Conservation (phyloP, 2,329 filamentous ascomycete species). For the Colletotrichum eleusines region DNA sequence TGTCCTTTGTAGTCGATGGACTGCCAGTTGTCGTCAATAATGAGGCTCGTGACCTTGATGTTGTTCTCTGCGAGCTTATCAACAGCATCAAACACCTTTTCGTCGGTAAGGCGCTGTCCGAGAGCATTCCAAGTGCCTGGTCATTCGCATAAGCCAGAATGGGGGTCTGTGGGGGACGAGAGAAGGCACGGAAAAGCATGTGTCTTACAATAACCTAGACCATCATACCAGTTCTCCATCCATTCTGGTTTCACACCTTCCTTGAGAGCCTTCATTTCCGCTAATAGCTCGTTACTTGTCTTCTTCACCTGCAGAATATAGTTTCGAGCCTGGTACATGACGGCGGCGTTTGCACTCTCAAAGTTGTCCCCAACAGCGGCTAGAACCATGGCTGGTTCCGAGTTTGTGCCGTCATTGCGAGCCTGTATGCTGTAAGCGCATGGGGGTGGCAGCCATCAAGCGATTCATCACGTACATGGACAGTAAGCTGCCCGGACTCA, state of each 20-base stretch:
- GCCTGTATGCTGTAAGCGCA: conserved; percentile 54
- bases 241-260: conserved; percentile 71
- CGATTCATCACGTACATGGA: conserved; percentile 67
- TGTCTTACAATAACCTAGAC: conserved; percentile 83
- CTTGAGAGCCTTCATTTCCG: conserved; percentile 60
- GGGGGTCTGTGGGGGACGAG: neutral
- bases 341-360: conserved; percentile 81
- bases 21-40: conserved; percentile 99
- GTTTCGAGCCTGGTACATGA: conserved; percentile 88
- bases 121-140: conserved; percentile 91
- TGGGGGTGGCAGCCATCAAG: neutral
- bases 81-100: conserved; percentile 82
- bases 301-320: conserved; percentile 64
- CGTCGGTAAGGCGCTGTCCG: conserved; percentile 83
- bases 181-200: neutral
- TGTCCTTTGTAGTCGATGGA: conserved; percentile 69
- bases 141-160: conserved; percentile 24
- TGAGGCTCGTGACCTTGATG: conserved; percentile 85
- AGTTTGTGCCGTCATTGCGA: conserved; percentile 73
- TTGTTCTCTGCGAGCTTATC: conserved; percentile 76
- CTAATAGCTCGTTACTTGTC: conserved; percentile 56
- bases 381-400: conserved; percentile 71
- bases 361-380: conserved; percentile 79
- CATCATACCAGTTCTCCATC: conserved; percentile 92
- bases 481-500: conserved; percentile 72